Evolutionary conservation across 495 filamentous ascomycete species (phyloP).

Genomic region (Neurospora sp.): DNA sequence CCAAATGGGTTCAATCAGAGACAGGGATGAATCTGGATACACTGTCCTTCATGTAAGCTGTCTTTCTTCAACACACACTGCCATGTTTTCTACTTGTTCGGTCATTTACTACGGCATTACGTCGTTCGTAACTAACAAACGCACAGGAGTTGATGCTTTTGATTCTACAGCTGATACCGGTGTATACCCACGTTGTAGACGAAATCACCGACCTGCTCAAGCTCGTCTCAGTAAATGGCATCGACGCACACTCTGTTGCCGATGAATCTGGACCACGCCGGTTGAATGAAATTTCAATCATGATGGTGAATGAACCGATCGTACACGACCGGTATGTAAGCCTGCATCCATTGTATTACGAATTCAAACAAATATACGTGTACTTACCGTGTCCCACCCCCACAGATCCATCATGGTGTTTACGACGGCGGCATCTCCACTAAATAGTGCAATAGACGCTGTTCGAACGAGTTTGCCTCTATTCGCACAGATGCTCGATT

Average conservation of each 20-base stretch:
- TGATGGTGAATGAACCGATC: no score
- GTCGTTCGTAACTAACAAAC: not conserved
- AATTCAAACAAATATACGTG: not conserved
- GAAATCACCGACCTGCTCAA: not conserved
- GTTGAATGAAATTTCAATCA: not conserved
- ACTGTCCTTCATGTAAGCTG: not conserved
- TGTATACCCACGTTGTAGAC: not conserved
- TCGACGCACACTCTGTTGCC: not conserved
- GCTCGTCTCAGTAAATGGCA: not conserved
- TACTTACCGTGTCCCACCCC: not conserved
- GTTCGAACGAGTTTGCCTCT: not conserved
- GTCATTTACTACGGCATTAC: not conserved
- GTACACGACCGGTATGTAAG: not conserved
- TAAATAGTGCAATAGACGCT: not conserved
- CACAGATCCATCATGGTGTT: no score
- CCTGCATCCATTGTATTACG: not conserved
- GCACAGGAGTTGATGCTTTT: not conserved
- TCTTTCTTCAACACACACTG: not conserved
- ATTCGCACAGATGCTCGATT: not conserved
- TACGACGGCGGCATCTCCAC: not conserved
- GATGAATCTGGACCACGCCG: not conserved
- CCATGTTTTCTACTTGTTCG: not conserved
- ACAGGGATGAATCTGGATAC: not conserved
- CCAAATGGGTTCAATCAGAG: not conserved
- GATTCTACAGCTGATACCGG: not conserved